Percentiles rank a stretch among this genome's conserved stretches.
These are phyloP conservation scores for Trifolium fragiferum DNA, from an alignment of 306 rosid species.

Conservation along the genomic window DNA sequence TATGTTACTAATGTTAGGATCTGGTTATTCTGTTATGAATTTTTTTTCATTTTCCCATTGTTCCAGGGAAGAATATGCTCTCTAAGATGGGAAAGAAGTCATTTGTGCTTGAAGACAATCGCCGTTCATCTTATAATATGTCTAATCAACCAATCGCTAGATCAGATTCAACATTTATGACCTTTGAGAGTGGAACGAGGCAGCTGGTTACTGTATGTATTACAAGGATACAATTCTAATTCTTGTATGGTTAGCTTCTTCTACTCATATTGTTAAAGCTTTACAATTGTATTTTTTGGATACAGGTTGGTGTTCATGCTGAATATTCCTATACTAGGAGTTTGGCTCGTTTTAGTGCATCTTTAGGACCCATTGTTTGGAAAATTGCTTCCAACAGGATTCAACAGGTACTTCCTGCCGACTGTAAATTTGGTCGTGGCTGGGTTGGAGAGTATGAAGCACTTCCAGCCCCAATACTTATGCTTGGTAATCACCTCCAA, in stretches of 20 bases:
- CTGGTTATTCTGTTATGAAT: slow-evolving; percentile 38
- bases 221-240: slow-evolving; percentile 33
- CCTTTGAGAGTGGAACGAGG: slow-evolving; percentile 84
- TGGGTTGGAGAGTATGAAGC: slow-evolving; percentile 99
- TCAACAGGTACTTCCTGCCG: slow-evolving; percentile 80
- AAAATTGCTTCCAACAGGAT: slow-evolving; percentile 86
- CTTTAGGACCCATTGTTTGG: slow-evolving; percentile 93
- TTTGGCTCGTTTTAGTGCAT: slow-evolving; percentile 92
- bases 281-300: slow-evolving; percentile 19
- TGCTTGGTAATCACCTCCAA: slow-evolving; percentile 53
- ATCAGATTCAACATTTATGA: slow-evolving; percentile 77
- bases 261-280: slow-evolving; percentile 18
- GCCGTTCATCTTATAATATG: slow-evolving; percentile 73
- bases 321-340: slow-evolving; percentile 94
- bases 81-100: slow-evolving; percentile 84
- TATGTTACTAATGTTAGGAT: slow-evolving; percentile 8
- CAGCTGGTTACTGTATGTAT: slow-evolving; percentile 89
- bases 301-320: slow-evolving; percentile 96
- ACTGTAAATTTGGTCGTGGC: slow-evolving; percentile 87
- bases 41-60: slow-evolving; percentile 29
- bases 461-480: slow-evolving; percentile 77
- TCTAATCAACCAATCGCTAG: slow-evolving; percentile 59
- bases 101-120: slow-evolving; percentile 67
- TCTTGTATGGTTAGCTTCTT: slow-evolving; percentile 32
- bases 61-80: slow-evolving; percentile 67